Evolutionary conservation across 345 rosid species (phyloP).

Genomic region (Eucalyptus tenuipes): DNA sequence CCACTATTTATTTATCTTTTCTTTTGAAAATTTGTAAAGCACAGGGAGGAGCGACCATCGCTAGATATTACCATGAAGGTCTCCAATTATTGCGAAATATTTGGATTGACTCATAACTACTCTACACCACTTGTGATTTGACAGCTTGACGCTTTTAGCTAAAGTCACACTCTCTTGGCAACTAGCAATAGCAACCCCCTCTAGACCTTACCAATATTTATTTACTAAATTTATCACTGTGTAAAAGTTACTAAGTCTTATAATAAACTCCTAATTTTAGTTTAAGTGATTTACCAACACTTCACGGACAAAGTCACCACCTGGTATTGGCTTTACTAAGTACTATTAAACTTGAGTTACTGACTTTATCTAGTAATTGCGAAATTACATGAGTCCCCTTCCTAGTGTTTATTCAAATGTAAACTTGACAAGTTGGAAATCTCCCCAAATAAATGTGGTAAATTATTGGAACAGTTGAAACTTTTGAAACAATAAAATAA

Average conservation of each 20-base stretch:
- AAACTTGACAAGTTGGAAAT: neutral
- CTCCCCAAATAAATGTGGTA: neutral
- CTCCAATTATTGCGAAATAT: neutral
- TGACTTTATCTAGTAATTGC: neutral
- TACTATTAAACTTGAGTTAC: neutral
- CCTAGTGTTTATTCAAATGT: neutral
- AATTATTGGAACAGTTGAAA: neutral
- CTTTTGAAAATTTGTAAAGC: neutral
- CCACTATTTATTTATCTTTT: neutral
- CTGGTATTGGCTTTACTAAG: neutral
- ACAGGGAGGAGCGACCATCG: neutral
- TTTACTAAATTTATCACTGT: neutral
- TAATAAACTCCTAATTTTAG: neutral
- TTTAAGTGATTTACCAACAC: neutral
- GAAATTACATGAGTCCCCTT: neutral
- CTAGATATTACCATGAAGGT: neutral
- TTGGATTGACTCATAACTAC: neutral
- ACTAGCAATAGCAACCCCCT: too few species aligned
- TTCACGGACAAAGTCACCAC: neutral
- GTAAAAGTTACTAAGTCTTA: neutral
- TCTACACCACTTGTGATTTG: neutral
- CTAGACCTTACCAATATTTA: neutral
- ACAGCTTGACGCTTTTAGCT: neutral
- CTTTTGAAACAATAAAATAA: neutral
- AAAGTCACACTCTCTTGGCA: too few species aligned